These are phyloP conservation scores for Malus sylvestris DNA, from an alignment of 306 rosid species.

Conservation along the genomic window DNA sequence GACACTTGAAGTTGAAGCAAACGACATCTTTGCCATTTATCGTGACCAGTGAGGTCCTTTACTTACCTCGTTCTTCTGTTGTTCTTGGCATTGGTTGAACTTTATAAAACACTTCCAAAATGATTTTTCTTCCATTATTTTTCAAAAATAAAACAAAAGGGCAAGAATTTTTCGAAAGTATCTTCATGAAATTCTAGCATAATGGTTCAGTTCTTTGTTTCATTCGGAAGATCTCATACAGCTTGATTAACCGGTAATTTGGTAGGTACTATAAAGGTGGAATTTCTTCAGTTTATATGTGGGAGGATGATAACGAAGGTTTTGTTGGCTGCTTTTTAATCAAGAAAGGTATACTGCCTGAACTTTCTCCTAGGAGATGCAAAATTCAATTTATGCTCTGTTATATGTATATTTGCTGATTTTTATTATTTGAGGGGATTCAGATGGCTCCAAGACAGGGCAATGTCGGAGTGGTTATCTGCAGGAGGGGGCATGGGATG, in stretches of 20 bases:
- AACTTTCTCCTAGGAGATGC: no score
- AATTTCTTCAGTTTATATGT: conserved; percentile 94
- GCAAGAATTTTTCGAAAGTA: no score
- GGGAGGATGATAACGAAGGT: conserved; percentile 92
- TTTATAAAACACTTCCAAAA: conserved; percentile 2
- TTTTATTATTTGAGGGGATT: no score
- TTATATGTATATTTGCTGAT: no score
- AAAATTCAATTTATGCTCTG: no score
- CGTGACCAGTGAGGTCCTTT: conserved; percentile 99
- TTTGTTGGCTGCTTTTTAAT: conserved; percentile 85
- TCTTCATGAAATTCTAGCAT: background rate
- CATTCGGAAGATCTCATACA: conserved; percentile 18
- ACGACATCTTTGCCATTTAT: conserved; percentile 81
- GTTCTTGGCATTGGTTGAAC: background rate
- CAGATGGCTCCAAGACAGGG: no score
- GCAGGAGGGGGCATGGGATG: no score
- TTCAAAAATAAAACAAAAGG: background rate
- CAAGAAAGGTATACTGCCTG: conserved; percentile 64
- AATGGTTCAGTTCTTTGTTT: conserved; percentile 1
- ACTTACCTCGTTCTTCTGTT: conserved; percentile 60
- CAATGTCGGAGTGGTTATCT: no score
- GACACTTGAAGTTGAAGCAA: conserved; percentile 91
- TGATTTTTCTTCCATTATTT: background rate
- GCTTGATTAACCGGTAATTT: conserved; percentile 46
- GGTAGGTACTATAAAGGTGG: conserved; percentile 98